These are phyloP conservation scores for Phytophthora cryptogea DNA, from an alignment of 352 stramenopile species.

Conservation along the genomic window DNA sequence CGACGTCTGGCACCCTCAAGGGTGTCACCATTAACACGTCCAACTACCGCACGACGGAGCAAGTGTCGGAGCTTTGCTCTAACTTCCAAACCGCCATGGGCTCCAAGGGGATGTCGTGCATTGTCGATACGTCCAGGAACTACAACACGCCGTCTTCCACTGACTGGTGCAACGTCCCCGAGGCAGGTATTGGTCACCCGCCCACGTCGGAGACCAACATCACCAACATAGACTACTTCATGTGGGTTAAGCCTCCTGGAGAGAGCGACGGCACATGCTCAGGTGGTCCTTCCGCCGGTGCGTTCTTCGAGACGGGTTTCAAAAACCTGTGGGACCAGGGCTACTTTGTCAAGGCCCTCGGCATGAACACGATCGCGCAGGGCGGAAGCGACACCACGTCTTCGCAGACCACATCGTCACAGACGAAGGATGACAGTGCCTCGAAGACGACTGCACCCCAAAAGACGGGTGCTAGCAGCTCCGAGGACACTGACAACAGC, in stretches of 20 bases:
- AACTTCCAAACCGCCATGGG: slow-evolving; percentile 47
- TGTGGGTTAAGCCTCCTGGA: slow-evolving; percentile 74
- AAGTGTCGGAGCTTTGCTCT: slow-evolving; percentile 40
- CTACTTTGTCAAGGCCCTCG: slow-evolving; percentile 39
- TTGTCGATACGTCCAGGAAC: slow-evolving; percentile 50
- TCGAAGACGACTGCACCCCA: slow-evolving; percentile 8
- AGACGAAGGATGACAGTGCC: slow-evolving; percentile 14
- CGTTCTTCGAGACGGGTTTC: slow-evolving; percentile 66
- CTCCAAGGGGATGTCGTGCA: slow-evolving; percentile 34
- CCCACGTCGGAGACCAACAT: slow-evolving; percentile 52
- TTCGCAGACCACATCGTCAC: slow-evolving; percentile 16
- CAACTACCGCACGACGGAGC: slow-evolving; percentile 57
- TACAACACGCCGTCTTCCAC: slow-evolving; percentile 26
- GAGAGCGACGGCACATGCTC: slow-evolving; percentile 67
- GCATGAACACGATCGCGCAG: slow-evolving; percentile 30
- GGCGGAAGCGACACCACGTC: slow-evolving; percentile 17
- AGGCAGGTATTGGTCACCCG: slow-evolving; percentile 47
- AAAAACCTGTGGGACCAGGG: slow-evolving; percentile 70
- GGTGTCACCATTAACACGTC: slow-evolving; percentile 69
- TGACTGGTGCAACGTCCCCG: slow-evolving; percentile 64
- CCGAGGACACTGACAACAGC: slow-evolving; percentile 10
- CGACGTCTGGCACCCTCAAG: slow-evolving; percentile 27
- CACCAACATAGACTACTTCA: slow-evolving; percentile 67
- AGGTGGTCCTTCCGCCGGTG: slow-evolving; percentile 44
- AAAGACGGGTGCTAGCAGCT: slow-evolving; percentile 12